Percentiles rank a stretch among this genome's conserved stretches.
phyloP scores from a whole-genome alignment of 139 green algal species.

The Ostreobium quekettii region DNA sequence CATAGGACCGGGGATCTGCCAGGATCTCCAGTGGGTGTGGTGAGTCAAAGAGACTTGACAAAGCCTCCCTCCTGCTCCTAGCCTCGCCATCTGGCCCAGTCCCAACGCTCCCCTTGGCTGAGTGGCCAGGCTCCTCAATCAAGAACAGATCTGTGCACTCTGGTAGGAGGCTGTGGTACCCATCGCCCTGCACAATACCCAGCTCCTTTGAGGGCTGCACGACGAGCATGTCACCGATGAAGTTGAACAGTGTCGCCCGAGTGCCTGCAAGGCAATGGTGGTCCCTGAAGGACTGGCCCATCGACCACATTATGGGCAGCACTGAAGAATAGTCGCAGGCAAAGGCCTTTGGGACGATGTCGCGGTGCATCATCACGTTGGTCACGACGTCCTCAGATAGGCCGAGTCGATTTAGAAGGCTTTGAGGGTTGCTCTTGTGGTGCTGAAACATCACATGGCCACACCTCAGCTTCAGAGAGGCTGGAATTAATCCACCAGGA shows the following conservation, averaged over 20 bases:
- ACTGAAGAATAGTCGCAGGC: conserved; percentile 92
- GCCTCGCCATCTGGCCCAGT: conserved; percentile 7
- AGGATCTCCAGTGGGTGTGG: conserved; percentile 93
- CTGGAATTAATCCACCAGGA: too few relatives aligned
- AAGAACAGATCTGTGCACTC: conserved; percentile 53
- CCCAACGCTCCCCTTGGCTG: background rate
- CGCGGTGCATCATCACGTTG: conserved; percentile 79
- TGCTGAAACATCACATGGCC: background rate
- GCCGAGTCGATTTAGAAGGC: background rate
- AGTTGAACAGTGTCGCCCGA: conserved; percentile 70
- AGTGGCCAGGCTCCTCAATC: conserved; percentile 29
- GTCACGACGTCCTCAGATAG: conserved; percentile 41
- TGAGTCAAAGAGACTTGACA: conserved; percentile 74
- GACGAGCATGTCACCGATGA: conserved; percentile 74
- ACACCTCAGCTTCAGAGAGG: too few relatives aligned
- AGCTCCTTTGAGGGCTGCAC: conserved; percentile 69
- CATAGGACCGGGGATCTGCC: conserved; percentile 74
- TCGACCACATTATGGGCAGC: conserved; percentile 38
- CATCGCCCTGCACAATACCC: conserved; percentile 41
- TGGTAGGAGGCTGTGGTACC: conserved; percentile 77
- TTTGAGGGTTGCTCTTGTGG: background rate
- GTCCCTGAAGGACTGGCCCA: conserved; percentile 55
- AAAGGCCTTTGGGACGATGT: conserved; percentile 95
- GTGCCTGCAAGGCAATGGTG: conserved; percentile 56
- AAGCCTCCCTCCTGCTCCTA: conserved; percentile 41